Evolutionary conservation across 2,329 filamentous ascomycete species (phyloP), one percentile per base, ranked within the genome.

Genomic region (Diplodia seriata): DNA sequence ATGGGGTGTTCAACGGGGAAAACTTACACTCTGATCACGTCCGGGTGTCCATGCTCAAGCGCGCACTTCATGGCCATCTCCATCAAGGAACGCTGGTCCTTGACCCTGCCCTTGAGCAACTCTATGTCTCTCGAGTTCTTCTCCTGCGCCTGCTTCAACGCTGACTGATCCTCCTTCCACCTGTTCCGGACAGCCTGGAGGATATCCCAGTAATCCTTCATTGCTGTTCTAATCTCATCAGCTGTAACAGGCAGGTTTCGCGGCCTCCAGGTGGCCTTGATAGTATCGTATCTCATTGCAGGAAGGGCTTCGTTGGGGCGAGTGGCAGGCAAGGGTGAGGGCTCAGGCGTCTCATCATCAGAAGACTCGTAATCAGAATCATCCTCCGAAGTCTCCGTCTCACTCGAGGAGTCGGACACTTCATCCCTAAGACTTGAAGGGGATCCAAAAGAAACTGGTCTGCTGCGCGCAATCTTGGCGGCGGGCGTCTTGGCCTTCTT

Each of bases 191-290:
- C 83, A 7, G 82, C 82, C 73, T 86, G 86, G 69, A 89, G 79
- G 54, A 89, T 79, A 59, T 89, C 86, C 80, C 87, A 88, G 73
- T 87, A 86, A 53, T 84, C 81, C 61, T 82, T 81, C 70, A 89
- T 79, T 54, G 84, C 85, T 70, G 77, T 79, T 70, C 86, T 84
- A 68, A 89, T 84, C 69, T 84, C 83, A 31, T 85, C 83, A 18
- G 81, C 78, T 66, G 80, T 78, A 23, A 84, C 79, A 38, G 79
- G 76, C 69, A 82, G 83, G 70, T 84, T 85, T 69, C 83, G 83
- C 55, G 85, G 83, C 59, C 81, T 84, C 87, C 87, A 90, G 12
- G 88, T 83, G 36, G 86, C 86, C 74, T 86, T 86, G 67, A 89
- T 84, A 11, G 85, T 82, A 73, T 89, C 86, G 75, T 89, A 89